Conservation (phyloP, 768 basidiomycete genomes). For the Leccinum olivaceopallidum region DNA sequence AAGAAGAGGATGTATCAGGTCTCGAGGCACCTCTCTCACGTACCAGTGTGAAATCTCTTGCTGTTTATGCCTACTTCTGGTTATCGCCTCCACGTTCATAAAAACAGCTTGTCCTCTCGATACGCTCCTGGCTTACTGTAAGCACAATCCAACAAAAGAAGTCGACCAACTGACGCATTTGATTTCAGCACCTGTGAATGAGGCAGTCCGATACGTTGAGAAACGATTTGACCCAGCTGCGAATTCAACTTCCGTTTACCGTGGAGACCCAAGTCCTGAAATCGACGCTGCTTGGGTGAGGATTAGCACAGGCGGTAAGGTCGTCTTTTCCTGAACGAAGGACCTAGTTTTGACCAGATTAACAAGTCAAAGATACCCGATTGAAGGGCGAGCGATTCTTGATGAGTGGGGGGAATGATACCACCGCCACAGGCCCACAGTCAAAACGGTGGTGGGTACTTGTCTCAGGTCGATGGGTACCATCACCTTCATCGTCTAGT, state of each 20-base stretch:
- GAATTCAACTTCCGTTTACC: slow-evolving; percentile 4
- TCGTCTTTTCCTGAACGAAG: not conserved
- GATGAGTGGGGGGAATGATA: slow-evolving; percentile 7
- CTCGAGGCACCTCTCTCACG: no score
- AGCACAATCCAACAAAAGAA: not conserved
- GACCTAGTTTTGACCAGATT: not conserved
- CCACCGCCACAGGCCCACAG: not conserved
- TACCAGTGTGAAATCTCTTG: not conserved
- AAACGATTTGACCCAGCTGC: slow-evolving; percentile 2
- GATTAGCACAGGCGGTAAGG: not conserved
- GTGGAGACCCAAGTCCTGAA: slow-evolving; percentile 5
- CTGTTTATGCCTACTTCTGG: not conserved
- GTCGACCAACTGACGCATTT: not conserved
- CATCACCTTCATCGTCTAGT: slow-evolving; percentile 15
- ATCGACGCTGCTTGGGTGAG: slow-evolving; percentile 9
- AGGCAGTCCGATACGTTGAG: slow-evolving; percentile 5
- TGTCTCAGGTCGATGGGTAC: slow-evolving; percentile 12
- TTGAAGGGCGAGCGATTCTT: slow-evolving; percentile 10
- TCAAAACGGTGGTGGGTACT: slow-evolving; percentile 12
- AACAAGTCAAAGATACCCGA: slow-evolving; percentile 4
- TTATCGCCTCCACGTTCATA: not conserved
- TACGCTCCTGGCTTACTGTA: not conserved
- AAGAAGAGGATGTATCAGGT: no score
- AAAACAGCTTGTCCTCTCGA: not conserved
- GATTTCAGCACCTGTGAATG: slow-evolving; percentile 1